phyloP scores from a whole-genome alignment of 306 rosid genomes.

The Quercus aquifolioides region DNA sequence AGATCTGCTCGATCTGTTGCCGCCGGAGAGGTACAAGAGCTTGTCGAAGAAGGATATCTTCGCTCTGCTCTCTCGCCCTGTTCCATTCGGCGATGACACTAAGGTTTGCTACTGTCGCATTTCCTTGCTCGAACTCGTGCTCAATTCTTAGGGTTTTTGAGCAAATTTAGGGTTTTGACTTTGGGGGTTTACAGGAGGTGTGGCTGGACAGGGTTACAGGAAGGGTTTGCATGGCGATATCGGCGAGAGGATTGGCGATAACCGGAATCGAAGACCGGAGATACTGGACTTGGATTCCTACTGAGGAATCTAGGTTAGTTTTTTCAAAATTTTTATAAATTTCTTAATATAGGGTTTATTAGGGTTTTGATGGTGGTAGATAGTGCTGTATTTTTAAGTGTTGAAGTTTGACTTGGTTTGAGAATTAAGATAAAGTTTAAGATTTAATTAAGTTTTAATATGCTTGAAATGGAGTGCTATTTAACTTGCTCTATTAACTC shows the following conservation, averaged over 20 bases:
- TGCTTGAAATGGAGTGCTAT: not conserved
- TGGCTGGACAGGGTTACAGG: constrained; percentile 87
- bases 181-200: constrained; percentile 52
- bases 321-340: too few species aligned
- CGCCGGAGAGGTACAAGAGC: constrained; percentile 49
- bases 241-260: constrained; percentile 72
- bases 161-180: constrained; percentile 3
- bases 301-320: constrained; percentile 88
- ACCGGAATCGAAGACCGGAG: constrained; percentile 81
- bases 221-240: constrained; percentile 60
- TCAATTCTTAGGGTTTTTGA: not conserved
- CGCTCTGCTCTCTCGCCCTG: constrained; percentile 61
- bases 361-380: too few species aligned
- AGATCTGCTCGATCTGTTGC: constrained; percentile 61
- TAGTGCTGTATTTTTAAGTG: too few species aligned
- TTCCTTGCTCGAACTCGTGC: too few species aligned
- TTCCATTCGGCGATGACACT: constrained; percentile 63
- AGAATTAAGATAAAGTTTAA: too few species aligned
- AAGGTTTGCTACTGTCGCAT: constrained; percentile 39
- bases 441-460: not conserved
- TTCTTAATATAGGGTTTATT: too few species aligned
- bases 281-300: constrained; percentile 91
- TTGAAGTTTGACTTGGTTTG: too few species aligned
- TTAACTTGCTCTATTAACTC: not conserved
- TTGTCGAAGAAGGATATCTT: constrained; percentile 71